phyloP scores from a whole-genome alignment of 306 rosid species.

The Corylus americana region DNA sequence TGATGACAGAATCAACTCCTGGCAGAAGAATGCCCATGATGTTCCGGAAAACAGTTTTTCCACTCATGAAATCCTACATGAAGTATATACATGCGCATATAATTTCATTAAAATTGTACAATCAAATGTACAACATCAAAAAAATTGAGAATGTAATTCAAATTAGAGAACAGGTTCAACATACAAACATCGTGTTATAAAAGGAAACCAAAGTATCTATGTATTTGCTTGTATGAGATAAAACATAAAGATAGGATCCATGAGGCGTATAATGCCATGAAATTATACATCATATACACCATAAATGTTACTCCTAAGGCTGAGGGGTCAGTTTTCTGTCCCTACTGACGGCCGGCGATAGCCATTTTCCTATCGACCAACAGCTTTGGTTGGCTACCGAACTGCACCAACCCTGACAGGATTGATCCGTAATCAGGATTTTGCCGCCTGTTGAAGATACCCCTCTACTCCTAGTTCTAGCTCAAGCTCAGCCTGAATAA shows the following conservation, averaged over 20 bases:
- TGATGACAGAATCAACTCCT: slow-evolving; percentile 70
- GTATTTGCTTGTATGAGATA: neutral
- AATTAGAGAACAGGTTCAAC: slow-evolving; percentile 1
- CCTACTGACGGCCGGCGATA: too few species aligned
- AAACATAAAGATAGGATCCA: neutral
- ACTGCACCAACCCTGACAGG: too few species aligned
- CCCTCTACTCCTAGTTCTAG: too few species aligned
- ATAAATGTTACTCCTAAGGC: neutral
- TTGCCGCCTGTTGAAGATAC: too few species aligned
- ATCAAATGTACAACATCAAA: neutral
- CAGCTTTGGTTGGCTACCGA: too few species aligned
- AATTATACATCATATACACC: neutral
- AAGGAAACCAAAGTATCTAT: neutral
- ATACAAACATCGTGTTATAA: neutral
- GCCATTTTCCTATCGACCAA: too few species aligned
- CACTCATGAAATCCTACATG: slow-evolving; percentile 97
- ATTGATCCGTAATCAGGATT: too few species aligned
- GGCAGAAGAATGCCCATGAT: slow-evolving; percentile 89
- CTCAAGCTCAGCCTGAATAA: too few species aligned
- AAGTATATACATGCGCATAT: neutral
- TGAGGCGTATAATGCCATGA: neutral
- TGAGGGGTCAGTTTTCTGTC: too few species aligned
- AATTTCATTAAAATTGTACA: neutral
- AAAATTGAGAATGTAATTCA: neutral
- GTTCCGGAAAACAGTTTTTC: slow-evolving; percentile 81